Evolutionary conservation across 805 yeast genomes (phyloP), one percentile per base, ranked within the genome.

Genomic region (Ogataea nakhonphanomensis): DNA sequence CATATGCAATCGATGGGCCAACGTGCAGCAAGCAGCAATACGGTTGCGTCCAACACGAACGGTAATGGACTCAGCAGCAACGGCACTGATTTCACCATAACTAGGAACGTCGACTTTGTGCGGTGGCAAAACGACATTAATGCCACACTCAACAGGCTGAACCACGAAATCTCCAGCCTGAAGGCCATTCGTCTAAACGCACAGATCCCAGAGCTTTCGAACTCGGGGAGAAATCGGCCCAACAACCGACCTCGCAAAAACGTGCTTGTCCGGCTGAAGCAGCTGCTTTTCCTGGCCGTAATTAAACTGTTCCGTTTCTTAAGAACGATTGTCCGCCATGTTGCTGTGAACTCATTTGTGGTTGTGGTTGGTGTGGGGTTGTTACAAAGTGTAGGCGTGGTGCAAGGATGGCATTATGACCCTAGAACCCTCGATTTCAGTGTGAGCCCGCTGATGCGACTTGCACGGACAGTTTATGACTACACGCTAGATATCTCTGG

Each of bases 61-160:
- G n/a, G n/a, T n/a, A n/a, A n/a, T n/a, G 44, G 44, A 13, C 23
- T 39, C 20, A 41, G 43, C 28, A 38, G 43, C 17, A 41, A 45
- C 20, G 47, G 42, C 25, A 32, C 46, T 22, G 49, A 39, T 25
- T 31, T 39, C 20, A 25, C 53, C n/a, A 33, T 24, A 10, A 29
- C 45, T 7, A 70, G 65, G 30, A 44, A 45, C 34, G 12, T 52
- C 5, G 79, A 74, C 29, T 70, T 75, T 44, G 61, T 67, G 30
- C 65, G 62, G 33, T 76, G 81, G 81, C 80, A 74, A 52, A 67
- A 65, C 24, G 80, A 75, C 40, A 71, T 76, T 34, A 76, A 74
- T 45, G 49, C 65, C 34, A 62, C 76, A 7, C 59, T 76, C 38
- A 66, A 63, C 44, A 67, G 69, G 51, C 65, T 76, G 29, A 63